Evolutionary conservation across 2,329 filamentous ascomycete species (phyloP).

Genomic region (Ophiostoma perfectum): DNA sequence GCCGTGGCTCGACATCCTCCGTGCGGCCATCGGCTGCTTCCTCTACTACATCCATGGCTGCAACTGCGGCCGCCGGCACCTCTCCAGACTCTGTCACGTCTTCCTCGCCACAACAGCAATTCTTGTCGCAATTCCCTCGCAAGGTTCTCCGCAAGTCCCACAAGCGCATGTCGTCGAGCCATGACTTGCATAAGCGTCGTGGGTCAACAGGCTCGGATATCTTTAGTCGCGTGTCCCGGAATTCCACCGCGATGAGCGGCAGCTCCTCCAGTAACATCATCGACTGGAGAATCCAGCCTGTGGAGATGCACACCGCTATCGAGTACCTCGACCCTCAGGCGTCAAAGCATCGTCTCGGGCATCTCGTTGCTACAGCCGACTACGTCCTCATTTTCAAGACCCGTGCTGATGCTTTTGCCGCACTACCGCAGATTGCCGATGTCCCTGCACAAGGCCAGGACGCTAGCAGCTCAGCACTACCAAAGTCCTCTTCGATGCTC

Average conservation of each 20-base stretch:
- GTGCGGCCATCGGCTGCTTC: constrained; percentile 19
- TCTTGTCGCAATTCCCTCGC: constrained; percentile 22
- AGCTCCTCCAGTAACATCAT: constrained; percentile 31
- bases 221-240: constrained; percentile 28
- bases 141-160: constrained; percentile 27
- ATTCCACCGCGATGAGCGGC: constrained; percentile 30
- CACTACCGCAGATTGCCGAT: constrained; percentile 39
- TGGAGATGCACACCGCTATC: constrained; percentile 40
- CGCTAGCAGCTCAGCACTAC: constrained; percentile 22
- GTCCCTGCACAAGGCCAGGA: constrained; percentile 28
- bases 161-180: constrained; percentile 25
- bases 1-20: constrained; percentile 27
- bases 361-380: constrained; percentile 48
- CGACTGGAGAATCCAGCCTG: constrained; percentile 33
- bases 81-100: constrained; percentile 20
- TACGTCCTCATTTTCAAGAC: constrained; percentile 48
- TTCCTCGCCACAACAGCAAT: constrained; percentile 20
- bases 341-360: constrained; percentile 47
- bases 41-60: constrained; percentile 18
- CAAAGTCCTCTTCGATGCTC: constrained; percentile 22
- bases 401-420: constrained; percentile 42
- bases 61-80: constrained; percentile 1
- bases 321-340: constrained; percentile 35
- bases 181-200: constrained; percentile 28
- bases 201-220: constrained; percentile 33